Percentiles rank a stretch among this genome's conserved stretches.
phyloP scores from a whole-genome alignment of 139 green algal species.

The Gonium pectorale region DNA sequence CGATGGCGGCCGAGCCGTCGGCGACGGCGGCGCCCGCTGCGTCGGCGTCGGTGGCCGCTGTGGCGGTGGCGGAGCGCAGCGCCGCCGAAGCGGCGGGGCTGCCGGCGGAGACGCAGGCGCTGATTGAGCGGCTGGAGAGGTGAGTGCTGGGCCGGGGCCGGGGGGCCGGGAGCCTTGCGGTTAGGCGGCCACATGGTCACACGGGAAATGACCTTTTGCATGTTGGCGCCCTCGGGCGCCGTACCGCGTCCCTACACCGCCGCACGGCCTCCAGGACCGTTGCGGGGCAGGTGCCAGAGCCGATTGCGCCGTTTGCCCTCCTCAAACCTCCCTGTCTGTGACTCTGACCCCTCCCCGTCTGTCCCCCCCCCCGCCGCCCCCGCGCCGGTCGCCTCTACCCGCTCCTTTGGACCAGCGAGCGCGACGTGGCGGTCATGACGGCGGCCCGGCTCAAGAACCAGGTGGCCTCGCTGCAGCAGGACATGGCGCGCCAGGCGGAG shows the following conservation, averaged over 20 bases:
- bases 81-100: too few species aligned
- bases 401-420: not conserved
- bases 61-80: too few species aligned
- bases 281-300: not conserved
- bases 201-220: too few species aligned
- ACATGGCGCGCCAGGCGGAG: not conserved
- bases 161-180: too few species aligned
- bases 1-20: too few species aligned
- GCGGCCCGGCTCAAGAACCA: not conserved
- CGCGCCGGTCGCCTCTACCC: not conserved
- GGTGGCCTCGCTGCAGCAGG: not conserved
- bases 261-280: not conserved
- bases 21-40: too few species aligned
- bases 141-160: not conserved
- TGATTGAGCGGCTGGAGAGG: constrained; percentile 13
- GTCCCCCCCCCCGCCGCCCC: too few species aligned
- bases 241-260: not conserved
- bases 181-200: too few species aligned
- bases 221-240: not conserved
- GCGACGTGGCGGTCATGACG: not conserved
- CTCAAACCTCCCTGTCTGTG: not conserved
- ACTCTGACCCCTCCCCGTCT: too few species aligned
- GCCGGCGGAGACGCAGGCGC: not conserved
- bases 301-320: not conserved
- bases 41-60: too few species aligned